phyloP scores from a whole-genome alignment of 2,329 filamentous ascomycete species.

The Grosmannia huntii region DNA sequence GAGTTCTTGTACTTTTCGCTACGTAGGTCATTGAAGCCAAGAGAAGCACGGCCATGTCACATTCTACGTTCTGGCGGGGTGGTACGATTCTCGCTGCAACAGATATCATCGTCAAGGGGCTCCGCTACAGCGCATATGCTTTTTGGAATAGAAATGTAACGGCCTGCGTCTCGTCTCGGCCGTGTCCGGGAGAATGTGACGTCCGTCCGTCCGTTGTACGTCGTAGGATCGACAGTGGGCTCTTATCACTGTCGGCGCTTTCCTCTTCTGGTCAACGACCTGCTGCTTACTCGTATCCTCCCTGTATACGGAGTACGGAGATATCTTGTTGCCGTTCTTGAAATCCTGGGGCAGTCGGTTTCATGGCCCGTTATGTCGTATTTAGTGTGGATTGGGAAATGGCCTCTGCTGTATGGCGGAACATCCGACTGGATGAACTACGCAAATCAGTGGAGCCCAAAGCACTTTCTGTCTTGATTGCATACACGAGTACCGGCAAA shows the following conservation, averaged over 20 bases:
- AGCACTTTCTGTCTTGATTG: background rate
- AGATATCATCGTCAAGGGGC: background rate
- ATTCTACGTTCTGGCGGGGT: background rate
- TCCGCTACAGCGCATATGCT: background rate
- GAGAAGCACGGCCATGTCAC: background rate
- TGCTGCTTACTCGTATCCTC: background rate
- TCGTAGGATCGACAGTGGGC: background rate
- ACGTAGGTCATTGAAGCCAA: background rate
- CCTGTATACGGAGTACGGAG: background rate
- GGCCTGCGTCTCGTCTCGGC: background rate
- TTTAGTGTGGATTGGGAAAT: background rate
- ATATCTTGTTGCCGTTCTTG: background rate
- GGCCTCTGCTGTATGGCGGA: background rate
- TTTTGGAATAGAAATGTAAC: background rate
- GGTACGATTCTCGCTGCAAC: background rate
- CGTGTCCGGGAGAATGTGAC: background rate
- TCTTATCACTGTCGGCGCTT: background rate
- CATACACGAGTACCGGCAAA: background rate
- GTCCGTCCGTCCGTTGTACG: background rate
- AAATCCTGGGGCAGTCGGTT: background rate
- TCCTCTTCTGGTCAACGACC: background rate
- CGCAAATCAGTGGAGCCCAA: background rate
- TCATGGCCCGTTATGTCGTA: background rate
- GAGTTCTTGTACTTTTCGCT: background rate
- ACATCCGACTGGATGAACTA: background rate